Evolutionary conservation across 768 basidiomycete species (phyloP), one percentile per base, ranked within the genome.

Genomic region (Termitomyces heimii): DNA sequence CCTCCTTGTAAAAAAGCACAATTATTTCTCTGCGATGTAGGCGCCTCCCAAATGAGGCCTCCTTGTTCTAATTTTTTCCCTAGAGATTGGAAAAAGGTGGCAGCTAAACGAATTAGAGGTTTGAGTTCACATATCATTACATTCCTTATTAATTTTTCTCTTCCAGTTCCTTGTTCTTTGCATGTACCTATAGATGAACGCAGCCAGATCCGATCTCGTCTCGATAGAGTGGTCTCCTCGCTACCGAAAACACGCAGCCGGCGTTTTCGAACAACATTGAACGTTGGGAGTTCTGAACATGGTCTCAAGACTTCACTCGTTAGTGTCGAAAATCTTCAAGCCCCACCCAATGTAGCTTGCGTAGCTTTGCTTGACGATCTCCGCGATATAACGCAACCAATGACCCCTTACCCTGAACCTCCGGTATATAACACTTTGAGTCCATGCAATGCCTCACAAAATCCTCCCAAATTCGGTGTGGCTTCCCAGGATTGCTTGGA

Each of bases 1-100:
- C 44, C 59, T 69, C 18, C 66, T 70, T 14, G 73, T 83, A 45
- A 79, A 72, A 63, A 65, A 62, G 12, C 83, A 86, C 65, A 55
- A 65, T 14, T 84, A 81, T 63, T 84, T 86, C 61, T 61, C 67
- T 8, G 63, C 67, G 4, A 70, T 77, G 84, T 84, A 65, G 52
- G 82, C 71, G 6, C 6, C 34, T 18, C 45, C 22, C 44, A 46
- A 26, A 43, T 52, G 18, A 16, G 18, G 64, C 20, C 37, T 62
- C 32, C 49, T 59, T 2, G 57, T 53, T 37, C 32, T 57, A 51
- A 60, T 54, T 59, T 13, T 18, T 13, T 18, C 39, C 53, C 24
- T 55, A 80, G 78, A 51, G 70, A 78, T 46, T 81, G 78, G 79
- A 62, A 68, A 18, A 64, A 66, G 52, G 74, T 81, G 40, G 43